Base-by-base conservation (phyloP, 2,329 filamentous ascomycete species). In the Botrytis fabae region DNA sequence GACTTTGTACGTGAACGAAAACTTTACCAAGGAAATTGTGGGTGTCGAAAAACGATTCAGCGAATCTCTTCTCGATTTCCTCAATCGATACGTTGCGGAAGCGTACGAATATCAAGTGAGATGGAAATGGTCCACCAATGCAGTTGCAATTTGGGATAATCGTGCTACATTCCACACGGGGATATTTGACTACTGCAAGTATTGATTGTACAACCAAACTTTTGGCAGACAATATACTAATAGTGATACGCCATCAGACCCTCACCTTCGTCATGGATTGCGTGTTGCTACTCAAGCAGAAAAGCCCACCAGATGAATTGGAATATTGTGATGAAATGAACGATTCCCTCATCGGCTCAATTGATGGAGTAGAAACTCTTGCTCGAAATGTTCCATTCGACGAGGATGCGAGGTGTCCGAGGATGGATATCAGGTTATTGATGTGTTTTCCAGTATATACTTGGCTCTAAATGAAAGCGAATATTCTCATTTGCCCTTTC, bases 241-340 rank as follows among this genome's bases (percentile, higher is more conserved):
- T 54, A 28, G 35, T 28, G 46, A 68, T 40, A 10, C 16, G 35
- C 10, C 1, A 68, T 57, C 14, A 71, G 70, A 71, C 46, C 70
- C 70, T 22, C 70, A 71, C 44, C 48, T 71, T 54, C 84, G 92
- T 54, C 91, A 94, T 79, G 92, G 92, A 2, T 93, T 91, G 0
- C 85, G 92, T 35, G 91, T 94, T 5, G 93, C 91, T 0, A 85
- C 89, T 9, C 81, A 94, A 69, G 92, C 90, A 0, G 92, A 94
- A 83, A 90, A 90, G 83, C 92, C 92, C 0, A 68, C 46, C 16
- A 68, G 28, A 54, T 68, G 64, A 68, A n/a, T 40, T 20, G 16
- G 25, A 14, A 16, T 16, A 35, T 42, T 38, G 25, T 42, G 16
- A 28, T 68, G 46, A 25, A 54, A 54, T 54, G 4, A 42, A 54